Percentiles rank a stretch among this genome's conserved stretches.
Evolutionary conservation across 257 asterid genomes (phyloP).

Genomic region (Nicotiana sylvestris): DNA sequence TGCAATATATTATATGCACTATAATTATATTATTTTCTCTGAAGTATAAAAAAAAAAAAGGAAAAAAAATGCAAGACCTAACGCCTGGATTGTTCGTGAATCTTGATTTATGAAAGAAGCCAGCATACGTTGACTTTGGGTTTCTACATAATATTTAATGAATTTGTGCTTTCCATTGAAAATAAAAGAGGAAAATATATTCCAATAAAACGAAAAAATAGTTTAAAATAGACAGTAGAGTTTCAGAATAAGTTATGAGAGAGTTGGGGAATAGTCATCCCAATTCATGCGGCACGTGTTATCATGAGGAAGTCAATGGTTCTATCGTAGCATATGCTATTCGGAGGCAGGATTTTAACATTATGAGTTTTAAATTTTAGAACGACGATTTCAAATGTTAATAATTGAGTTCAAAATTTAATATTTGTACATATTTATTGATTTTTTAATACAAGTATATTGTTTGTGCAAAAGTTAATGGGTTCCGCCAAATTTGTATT

Average conservation of each 20-base stretch:
- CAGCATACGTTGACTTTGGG: not conserved
- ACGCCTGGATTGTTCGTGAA: no score
- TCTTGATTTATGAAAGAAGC: not conserved
- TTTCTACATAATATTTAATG: not conserved
- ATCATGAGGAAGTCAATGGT: not conserved
- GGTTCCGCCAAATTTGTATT: accelerated
- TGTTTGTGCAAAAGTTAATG: accelerated
- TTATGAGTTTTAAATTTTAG: no score
- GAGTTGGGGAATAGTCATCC: not conserved
- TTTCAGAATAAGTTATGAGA: not conserved
- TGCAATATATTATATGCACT: not conserved
- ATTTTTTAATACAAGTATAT: no score
- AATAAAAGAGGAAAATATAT: not conserved
- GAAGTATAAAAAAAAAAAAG: not conserved
- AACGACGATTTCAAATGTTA: no score
- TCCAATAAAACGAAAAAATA: not conserved
- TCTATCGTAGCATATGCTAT: no score
- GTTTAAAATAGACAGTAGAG: no score
- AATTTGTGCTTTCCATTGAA: not conserved
- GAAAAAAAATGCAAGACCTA: no score
- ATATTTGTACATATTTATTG: no score
- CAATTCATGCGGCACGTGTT: not conserved
- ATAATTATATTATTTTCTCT: not conserved
- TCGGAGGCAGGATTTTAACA: no score
- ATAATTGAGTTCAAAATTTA: no score